A percentile compares a stretch with the other conserved stretches of the same genome.
Evolutionary conservation across 1,284 basidiomycete genomes (phyloP).

Genomic region (Cutaneotrichosporon spelunceum): DNA sequence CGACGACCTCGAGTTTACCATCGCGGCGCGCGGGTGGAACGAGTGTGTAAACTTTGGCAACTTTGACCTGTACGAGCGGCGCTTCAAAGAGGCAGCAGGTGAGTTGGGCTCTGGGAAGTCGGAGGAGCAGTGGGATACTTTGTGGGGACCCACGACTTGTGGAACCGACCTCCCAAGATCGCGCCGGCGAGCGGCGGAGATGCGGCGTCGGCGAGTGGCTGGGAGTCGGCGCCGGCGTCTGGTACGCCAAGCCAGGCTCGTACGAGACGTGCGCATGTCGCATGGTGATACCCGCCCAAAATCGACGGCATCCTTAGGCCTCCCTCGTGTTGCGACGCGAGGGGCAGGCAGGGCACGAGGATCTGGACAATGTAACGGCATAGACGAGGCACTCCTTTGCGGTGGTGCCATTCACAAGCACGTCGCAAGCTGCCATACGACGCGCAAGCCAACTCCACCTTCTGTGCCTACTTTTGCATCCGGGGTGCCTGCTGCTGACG

Average conservation of each 20-base stretch:
- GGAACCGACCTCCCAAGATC: too few relatives aligned
- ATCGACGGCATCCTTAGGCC: neutral
- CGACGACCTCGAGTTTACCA: conserved; percentile 89
- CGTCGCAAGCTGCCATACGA: neutral
- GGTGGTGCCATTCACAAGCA: neutral
- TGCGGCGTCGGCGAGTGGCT: neutral
- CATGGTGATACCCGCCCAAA: neutral
- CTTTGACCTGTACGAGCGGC: conserved; percentile 79
- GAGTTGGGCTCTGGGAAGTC: conserved; percentile 23
- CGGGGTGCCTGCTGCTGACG: neutral
- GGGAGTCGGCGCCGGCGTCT: neutral
- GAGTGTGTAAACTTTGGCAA: conserved; percentile 89
- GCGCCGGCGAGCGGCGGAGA: neutral
- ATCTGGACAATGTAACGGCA: neutral
- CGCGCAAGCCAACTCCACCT: neutral
- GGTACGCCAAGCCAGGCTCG: neutral
- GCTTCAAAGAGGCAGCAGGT: conserved; percentile 75
- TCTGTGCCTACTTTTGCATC: neutral
- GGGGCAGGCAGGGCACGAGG: neutral
- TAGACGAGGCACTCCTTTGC: neutral
- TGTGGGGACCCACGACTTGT: neutral
- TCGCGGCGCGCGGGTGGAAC: conserved; percentile 94
- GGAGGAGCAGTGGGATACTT: neutral
- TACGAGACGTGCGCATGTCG: neutral
- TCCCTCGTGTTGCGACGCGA: neutral